Evolutionary conservation across 768 basidiomycete species (phyloP).

Genomic region (Termitomyces sp.): DNA sequence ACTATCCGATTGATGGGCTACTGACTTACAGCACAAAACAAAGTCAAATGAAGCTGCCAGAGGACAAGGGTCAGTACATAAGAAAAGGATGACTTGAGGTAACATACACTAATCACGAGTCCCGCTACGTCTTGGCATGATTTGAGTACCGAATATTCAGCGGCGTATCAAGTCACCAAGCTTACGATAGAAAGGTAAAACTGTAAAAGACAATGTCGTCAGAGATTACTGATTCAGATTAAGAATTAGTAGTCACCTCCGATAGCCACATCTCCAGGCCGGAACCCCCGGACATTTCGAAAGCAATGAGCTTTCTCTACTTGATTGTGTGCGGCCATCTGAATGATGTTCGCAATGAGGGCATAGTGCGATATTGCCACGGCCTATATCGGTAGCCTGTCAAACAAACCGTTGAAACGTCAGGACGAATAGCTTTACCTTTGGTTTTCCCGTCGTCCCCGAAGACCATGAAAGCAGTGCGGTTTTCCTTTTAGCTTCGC

Average conservation of each 20-base stretch:
- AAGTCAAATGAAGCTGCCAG: conserved; percentile 48
- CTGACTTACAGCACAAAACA: conserved; percentile 49
- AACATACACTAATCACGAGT: conserved; percentile 50
- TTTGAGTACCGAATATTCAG: conserved; percentile 19
- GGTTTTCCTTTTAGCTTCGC: conserved; percentile 59
- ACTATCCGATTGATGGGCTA: background rate
- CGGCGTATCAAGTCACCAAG: conserved; percentile 31
- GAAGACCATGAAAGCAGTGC: conserved; percentile 67
- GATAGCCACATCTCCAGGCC: conserved; percentile 49
- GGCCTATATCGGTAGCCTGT: conserved; percentile 32
- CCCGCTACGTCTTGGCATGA: conserved; percentile 35
- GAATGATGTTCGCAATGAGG: conserved; percentile 55
- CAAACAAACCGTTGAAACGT: conserved; percentile 7
- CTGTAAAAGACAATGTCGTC: conserved; percentile 20
- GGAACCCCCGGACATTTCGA: conserved; percentile 33
- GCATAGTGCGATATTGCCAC: conserved; percentile 54
- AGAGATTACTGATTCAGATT: conserved; percentile 8
- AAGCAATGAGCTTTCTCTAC: conserved; percentile 23
- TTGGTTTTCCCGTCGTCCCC: conserved; percentile 67
- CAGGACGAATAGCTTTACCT: conserved; percentile 33
- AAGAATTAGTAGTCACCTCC: conserved; percentile 26
- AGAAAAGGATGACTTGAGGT: background rate
- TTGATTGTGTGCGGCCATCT: conserved; percentile 43
- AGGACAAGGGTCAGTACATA: conserved; percentile 13
- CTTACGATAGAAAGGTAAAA: conserved; percentile 45